phyloP scores from a whole-genome alignment of 225 moss, liverwort and hornwort species.

The Pseudoscleropodium purum region DNA sequence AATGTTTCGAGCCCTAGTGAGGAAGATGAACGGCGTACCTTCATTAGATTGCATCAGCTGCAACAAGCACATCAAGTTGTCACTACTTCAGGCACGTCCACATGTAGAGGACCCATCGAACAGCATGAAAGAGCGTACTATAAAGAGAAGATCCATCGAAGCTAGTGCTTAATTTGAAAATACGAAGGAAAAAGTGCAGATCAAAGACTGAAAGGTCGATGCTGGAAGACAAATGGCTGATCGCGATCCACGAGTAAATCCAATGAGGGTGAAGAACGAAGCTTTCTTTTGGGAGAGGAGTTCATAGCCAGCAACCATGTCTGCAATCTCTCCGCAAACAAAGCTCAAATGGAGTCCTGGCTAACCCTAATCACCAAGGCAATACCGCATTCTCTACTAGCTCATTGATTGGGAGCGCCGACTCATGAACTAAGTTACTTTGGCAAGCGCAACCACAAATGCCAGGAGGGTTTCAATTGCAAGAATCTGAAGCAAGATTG shows the following conservation, averaged over 20 bases:
- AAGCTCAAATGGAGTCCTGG: neutral
- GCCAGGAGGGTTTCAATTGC: neutral
- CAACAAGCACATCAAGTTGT: neutral
- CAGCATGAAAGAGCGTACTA: neutral
- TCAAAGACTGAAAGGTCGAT: neutral
- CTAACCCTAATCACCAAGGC: neutral
- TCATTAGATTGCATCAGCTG: neutral
- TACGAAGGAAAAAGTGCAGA: neutral
- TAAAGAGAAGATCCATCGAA: neutral
- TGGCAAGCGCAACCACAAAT: neutral
- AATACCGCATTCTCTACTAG: too few relatives aligned
- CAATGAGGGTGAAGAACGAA: neutral
- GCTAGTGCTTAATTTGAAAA: neutral
- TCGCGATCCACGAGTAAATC: neutral
- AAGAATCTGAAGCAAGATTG: neutral
- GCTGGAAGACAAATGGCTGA: neutral
- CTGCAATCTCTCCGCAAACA: neutral
- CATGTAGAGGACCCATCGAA: neutral
- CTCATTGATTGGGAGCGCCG: neutral
- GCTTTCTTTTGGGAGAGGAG: neutral
- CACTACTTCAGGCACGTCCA: neutral
- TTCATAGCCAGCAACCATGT: neutral
- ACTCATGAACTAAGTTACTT: neutral
- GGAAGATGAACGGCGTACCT: neutral
- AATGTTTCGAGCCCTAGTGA: neutral